These are phyloP conservation scores for Spirogloea muscicola DNA, from an alignment of 139 green algal genomes.

Conservation along the genomic window DNA sequence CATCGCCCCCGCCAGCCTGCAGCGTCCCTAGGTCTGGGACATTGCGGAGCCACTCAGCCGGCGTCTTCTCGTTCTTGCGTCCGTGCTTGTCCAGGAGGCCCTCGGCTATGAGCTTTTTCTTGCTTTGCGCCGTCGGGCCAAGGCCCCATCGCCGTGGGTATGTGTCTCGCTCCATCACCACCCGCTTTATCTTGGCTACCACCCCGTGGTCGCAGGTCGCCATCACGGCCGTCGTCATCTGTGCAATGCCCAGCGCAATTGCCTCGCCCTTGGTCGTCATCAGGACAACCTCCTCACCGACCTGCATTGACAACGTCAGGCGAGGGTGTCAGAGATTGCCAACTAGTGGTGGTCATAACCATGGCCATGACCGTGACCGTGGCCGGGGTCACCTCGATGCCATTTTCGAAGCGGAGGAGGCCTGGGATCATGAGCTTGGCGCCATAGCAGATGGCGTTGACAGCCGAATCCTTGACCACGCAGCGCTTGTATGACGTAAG, in stretches of 20 bases:
- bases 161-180: constrained; percentile 99
- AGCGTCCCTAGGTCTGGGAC: constrained; percentile 57
- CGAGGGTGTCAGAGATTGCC: too few relatives aligned
- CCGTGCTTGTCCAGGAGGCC: constrained; percentile 97
- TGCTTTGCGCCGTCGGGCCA: constrained; percentile 85
- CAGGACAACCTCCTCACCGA: constrained; percentile 92
- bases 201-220: constrained; percentile 89
- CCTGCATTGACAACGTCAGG: too few relatives aligned
- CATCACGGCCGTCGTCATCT: constrained; percentile 96
- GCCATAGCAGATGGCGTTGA: constrained; percentile 99
- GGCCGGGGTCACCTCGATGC: constrained; percentile 50
- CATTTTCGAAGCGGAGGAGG: constrained; percentile 64
- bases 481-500: constrained; percentile 93
- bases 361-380: too few relatives aligned
- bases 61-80: constrained; percentile 88
- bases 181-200: constrained; percentile 96
- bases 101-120: constrained; percentile 96
- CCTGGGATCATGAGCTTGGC: constrained; percentile 98
- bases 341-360: too few relatives aligned
- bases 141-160: constrained; percentile 94
- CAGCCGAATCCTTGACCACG: constrained; percentile 94
- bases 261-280: constrained; percentile 99
- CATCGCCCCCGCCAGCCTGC: too few relatives aligned
- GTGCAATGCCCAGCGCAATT: constrained; percentile 86
- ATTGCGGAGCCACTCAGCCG: constrained; percentile 81